Base-by-base conservation (phyloP, 2,329 filamentous ascomycete genomes). In the Lachnellula arida region DNA sequence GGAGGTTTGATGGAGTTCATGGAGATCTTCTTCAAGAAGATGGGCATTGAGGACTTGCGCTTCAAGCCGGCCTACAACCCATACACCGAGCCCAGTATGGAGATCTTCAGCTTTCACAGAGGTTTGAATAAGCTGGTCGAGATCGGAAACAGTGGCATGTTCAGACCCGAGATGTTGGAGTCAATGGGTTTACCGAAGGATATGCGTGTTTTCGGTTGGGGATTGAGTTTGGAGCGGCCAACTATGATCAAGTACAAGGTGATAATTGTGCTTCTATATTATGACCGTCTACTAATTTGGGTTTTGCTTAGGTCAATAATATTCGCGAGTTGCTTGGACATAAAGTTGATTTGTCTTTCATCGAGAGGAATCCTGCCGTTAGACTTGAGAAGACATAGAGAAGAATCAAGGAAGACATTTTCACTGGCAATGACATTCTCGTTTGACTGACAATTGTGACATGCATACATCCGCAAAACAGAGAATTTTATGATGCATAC, bases 61-160 rank as follows among this genome's bases (percentile, higher is more conserved):
- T 99, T 96, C 85, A 99, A 99, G 79, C 94, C 94, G 17, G 94
- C 94, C 1, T 96, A 95, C 77, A 96, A 96, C 76, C 90, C 89
- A 0, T 92, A 95, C 78, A 96, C 91, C 28, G 94, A 99, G 75
- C 92, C 94, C 32, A 88, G 87, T 71, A 95, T 99, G 91, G 94
- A 99, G 75, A 96, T 99, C 64, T 99, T 97, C 76, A 91, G 89
- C 63, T 97, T 87, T 78, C 94, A 97, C 78, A 83, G 87, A 68
- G 93, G 91, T 3, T 77, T 97, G 49, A 84, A 84, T 67, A 96
- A 96, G 78, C 87, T 95, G 76, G 90, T 97, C 25, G 94, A 97
- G 77, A 97, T 97, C 70, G 94, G 94, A 58, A 97, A 99, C 77
- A 93, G 88, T 66, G 94, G 94, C 61, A 97, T 99, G 92, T 99